Base-by-base conservation (phyloP, 495 filamentous ascomycete species). In the Talaromyces liani region DNA sequence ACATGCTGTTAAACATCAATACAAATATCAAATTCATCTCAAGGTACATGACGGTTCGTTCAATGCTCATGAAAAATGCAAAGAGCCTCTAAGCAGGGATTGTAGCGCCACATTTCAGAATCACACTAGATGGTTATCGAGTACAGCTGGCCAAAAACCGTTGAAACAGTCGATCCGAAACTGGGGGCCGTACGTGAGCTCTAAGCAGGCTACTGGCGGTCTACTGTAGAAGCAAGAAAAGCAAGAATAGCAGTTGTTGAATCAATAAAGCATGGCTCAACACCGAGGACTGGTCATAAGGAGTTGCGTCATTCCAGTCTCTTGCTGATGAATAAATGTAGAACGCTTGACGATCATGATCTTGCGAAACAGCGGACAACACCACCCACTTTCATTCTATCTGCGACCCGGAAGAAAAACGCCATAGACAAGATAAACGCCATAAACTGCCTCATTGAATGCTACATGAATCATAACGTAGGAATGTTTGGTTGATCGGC, bases 401-500 rank as follows among this genome's bases (percentile, higher is more conserved):
- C 56, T 58, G 56, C 29, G 18, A 36, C 27, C 55, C 29, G 53
- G 53, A 29, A 29, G 5, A 29, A 56, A 36, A 58, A 58, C 27
- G 56, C 56, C 56, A 58, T 58, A 36, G 22, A 36, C 27, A 39
- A 24, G n/a, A 22, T n/a, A 39, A 63, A 63, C 61, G 51, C 61
- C 61, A 56, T 45, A 61, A 63, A 63, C 61, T 63, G 45, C 61
- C 61, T 4, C 22, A 27, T 58, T 58, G 56, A 58, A 58, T 58
- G 56, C 56, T 36, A 33, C 14, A 33, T 33, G 27, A 58, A 55
- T 55, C 51, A 55, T 29, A 55, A 55, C 18, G 51, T 24, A 29
- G 20, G 10, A 55, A 24, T 55, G 51, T 24, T 55, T 55, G 51
- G 22, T 55, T 54, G 24, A 9, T 49, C 45, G 10, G n/a, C 22